Evolutionary conservation across 257 asterid genomes (phyloP).

Genomic region (Craterostigma plantagineum): DNA sequence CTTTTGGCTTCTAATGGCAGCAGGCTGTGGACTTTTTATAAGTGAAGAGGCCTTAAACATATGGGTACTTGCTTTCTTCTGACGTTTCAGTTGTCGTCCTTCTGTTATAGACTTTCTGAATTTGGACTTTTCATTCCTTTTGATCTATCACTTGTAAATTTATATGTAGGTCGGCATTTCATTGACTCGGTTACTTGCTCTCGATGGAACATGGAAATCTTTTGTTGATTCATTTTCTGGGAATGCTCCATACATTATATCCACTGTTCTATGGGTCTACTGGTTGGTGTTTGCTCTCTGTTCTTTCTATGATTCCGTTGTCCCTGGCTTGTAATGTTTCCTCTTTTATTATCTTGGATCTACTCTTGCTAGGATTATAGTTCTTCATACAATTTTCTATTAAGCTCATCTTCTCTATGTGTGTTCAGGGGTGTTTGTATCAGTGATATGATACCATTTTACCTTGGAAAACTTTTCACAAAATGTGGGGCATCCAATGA

Average conservation of each 20-base stretch:
- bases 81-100: constrained; percentile 22
- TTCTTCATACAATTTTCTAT: no score
- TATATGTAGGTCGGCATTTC: constrained; percentile 83
- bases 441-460: constrained; percentile 91
- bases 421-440: constrained; percentile 72
- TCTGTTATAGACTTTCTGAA: constrained; percentile 11
- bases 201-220: constrained; percentile 77
- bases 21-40: constrained; percentile 70
- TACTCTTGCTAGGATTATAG: no score
- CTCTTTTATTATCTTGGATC: no score
- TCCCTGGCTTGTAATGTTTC: no score
- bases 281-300: constrained; percentile 31
- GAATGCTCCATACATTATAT: constrained; percentile 51
- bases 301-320: no score
- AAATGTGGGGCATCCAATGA: constrained; percentile 53
- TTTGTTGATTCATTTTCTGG: constrained; percentile 48
- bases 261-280: constrained; percentile 74
- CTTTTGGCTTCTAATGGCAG: constrained; percentile 93
- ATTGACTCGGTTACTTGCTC: constrained; percentile 47
- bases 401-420: no score
- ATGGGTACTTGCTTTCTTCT: constrained; percentile 48
- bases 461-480: constrained; percentile 57
- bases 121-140: constrained; percentile 8
- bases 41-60: constrained; percentile 85
- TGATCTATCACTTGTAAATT: constrained; percentile 19